Evolutionary conservation across 164 flowering plant species (phyloP).

Genomic region (Liriodendron chinense): DNA sequence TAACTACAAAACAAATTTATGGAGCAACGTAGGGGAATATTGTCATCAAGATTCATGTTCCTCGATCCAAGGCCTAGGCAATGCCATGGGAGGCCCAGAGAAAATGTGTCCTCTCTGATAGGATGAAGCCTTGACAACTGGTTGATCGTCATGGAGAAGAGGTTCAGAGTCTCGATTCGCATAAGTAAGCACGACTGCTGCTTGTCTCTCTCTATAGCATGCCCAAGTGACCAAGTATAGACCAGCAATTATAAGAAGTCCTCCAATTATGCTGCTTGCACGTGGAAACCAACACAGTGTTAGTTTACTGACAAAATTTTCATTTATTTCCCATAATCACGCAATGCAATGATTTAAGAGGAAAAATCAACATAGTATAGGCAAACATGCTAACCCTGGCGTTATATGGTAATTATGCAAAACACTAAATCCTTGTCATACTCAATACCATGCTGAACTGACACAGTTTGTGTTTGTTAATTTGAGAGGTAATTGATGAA

Average conservation of each 20-base stretch:
- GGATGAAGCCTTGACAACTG: slow-evolving; percentile 31
- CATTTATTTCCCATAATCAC: neutral
- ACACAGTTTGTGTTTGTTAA: too few species aligned
- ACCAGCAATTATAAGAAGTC: slow-evolving; percentile 73
- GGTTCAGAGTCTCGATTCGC: slow-evolving; percentile 44
- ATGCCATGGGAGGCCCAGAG: slow-evolving; percentile 40
- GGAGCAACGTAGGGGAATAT: neutral
- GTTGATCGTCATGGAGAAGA: slow-evolving; percentile 38
- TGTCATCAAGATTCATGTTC: slow-evolving; percentile 2
- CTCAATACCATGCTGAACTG: too few species aligned
- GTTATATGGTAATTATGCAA: neutral
- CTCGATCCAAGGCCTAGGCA: slow-evolving; percentile 45
- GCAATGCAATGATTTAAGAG: neutral
- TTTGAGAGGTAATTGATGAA: neutral
- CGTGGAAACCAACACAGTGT: slow-evolving; percentile 10
- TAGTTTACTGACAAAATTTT: neutral
- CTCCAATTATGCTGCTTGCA: slow-evolving; percentile 75
- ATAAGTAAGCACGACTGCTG: slow-evolving; percentile 26
- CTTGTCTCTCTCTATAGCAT: slow-evolving; percentile 59
- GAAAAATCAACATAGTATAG: neutral
- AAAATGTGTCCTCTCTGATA: slow-evolving; percentile 53
- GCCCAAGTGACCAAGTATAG: slow-evolving; percentile 98
- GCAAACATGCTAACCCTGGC: neutral
- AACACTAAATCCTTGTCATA: neutral
- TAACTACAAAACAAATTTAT: neutral